Conservation (phyloP, 2,329 filamentous ascomycete species). For the Ophiosphaerella narmari region DNA sequence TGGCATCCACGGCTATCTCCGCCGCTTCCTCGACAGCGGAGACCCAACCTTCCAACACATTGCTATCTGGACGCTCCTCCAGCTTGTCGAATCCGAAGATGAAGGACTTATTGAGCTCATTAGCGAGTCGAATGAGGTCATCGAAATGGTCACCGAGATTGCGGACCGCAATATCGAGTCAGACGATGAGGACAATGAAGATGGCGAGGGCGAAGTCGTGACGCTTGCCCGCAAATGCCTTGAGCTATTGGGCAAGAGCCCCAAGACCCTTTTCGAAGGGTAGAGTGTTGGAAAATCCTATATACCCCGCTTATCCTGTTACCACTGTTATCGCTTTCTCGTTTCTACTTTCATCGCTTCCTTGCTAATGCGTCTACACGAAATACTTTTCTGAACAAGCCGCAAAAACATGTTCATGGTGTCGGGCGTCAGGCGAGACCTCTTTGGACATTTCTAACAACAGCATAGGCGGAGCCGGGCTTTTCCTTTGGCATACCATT, state of each 20-base stretch:
- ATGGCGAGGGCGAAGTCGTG: slow-evolving; percentile 91
- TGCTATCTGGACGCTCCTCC: slow-evolving; percentile 95
- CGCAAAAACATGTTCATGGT: slow-evolving; percentile 24
- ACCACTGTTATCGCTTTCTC: slow-evolving; percentile 15
- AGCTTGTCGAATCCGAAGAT: slow-evolving; percentile 94
- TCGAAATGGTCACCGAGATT: slow-evolving; percentile 89
- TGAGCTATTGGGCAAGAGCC: slow-evolving; percentile 78
- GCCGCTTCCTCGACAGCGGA: slow-evolving; percentile 88
- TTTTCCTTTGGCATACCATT: slow-evolving; percentile 41
- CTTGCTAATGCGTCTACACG: slow-evolving; percentile 32
- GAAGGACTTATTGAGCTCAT: slow-evolving; percentile 86
- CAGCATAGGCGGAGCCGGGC: slow-evolving; percentile 46
- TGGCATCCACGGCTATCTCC: slow-evolving; percentile 93
- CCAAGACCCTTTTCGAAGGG: slow-evolving; percentile 82
- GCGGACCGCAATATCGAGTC: slow-evolving; percentile 87
- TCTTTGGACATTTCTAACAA: slow-evolving; percentile 44
- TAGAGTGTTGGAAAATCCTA: slow-evolving; percentile 45
- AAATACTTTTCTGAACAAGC: slow-evolving; percentile 22
- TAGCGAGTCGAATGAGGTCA: slow-evolving; percentile 85
- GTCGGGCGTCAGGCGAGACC: slow-evolving; percentile 38
- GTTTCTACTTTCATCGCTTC: slow-evolving; percentile 27
- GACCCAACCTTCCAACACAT: slow-evolving; percentile 99
- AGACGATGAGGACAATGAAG: slow-evolving; percentile 83
- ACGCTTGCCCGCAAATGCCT: slow-evolving; percentile 87
- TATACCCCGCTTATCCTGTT: slow-evolving; percentile 30